These are phyloP conservation scores for Suhomyces maxii DNA, from an alignment of 1,139 yeast species.

Conservation along the genomic window DNA sequence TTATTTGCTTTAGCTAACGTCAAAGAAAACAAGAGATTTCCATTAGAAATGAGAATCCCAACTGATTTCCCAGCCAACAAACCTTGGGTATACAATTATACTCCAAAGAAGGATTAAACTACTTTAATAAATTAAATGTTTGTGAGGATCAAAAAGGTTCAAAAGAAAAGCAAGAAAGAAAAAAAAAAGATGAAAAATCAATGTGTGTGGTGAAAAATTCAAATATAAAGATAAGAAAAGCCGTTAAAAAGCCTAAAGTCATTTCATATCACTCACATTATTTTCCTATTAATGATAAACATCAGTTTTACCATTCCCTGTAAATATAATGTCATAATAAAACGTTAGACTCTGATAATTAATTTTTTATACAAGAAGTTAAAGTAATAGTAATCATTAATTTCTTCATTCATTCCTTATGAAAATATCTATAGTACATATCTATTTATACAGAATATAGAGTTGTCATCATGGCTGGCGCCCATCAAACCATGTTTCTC, in stretches of 20 bases:
- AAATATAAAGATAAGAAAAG: no score
- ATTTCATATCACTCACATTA: no score
- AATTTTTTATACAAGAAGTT: neutral
- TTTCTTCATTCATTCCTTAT: constrained; percentile 26
- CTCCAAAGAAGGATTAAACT: constrained; percentile 11
- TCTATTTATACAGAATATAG: no score
- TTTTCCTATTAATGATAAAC: no score
- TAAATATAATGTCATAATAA: no score
- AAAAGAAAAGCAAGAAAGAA: neutral
- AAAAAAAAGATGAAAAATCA: neutral
- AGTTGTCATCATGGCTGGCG: no score
- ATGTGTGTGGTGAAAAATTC: no score
- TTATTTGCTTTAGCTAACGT: constrained; percentile 54
- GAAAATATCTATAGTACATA: neutral
- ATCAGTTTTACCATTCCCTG: no score
- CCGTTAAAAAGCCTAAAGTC: no score
- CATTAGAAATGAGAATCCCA: constrained; percentile 81
- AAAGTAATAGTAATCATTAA: neutral
- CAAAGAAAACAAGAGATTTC: constrained; percentile 56
- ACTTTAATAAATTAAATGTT: no score
- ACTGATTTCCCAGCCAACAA: constrained; percentile 87
- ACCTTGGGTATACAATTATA: constrained; percentile 74
- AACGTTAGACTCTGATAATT: no score
- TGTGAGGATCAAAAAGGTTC: neutral
- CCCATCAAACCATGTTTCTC: no score